phyloP scores from a whole-genome alignment of 805 yeast genomes.

The Zygosaccharomyces siamensis region DNA sequence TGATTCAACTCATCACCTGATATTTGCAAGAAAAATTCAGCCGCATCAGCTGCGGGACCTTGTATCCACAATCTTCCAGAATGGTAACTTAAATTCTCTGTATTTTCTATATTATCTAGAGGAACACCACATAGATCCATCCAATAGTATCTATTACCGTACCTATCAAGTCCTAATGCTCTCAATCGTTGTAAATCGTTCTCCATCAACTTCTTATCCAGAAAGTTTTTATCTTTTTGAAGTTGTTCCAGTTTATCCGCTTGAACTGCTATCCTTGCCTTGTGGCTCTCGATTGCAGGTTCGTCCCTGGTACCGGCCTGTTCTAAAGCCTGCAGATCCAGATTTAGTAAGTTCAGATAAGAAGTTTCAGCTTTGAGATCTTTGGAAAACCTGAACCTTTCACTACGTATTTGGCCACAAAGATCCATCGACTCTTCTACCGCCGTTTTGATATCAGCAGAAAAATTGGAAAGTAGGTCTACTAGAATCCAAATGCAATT shows the following conservation, averaged over 20 bases:
- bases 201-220: conserved; percentile 61
- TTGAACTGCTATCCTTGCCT: conserved; percentile 25
- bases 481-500: conserved; percentile 57
- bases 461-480: conserved; percentile 44
- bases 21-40: conserved; percentile 34
- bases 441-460: conserved; percentile 30
- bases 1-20: conserved; percentile 24
- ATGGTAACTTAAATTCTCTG: conserved; percentile 53
- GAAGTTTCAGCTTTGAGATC: conserved; percentile 26
- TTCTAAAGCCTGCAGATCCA: conserved; percentile 9
- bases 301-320: conserved; percentile 16
- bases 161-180: conserved; percentile 75
- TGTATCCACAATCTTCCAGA: conserved; percentile 89
- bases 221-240: conserved; percentile 44
- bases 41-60: conserved; percentile 66
- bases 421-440: conserved; percentile 34
- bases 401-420: conserved; percentile 33
- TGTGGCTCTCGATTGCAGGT: conserved; percentile 12
- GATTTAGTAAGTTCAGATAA: conserved; percentile 6
- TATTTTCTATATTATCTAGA: conserved; percentile 40
- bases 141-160: conserved; percentile 92
- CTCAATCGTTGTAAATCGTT: conserved; percentile 73
- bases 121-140: conserved; percentile 83
- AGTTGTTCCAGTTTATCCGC: conserved; percentile 37
- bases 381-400: conserved; percentile 29